These are phyloP conservation scores for Geotrichum cucujoidarum DNA, from an alignment of 1,139 yeast species.

Conservation along the genomic window DNA sequence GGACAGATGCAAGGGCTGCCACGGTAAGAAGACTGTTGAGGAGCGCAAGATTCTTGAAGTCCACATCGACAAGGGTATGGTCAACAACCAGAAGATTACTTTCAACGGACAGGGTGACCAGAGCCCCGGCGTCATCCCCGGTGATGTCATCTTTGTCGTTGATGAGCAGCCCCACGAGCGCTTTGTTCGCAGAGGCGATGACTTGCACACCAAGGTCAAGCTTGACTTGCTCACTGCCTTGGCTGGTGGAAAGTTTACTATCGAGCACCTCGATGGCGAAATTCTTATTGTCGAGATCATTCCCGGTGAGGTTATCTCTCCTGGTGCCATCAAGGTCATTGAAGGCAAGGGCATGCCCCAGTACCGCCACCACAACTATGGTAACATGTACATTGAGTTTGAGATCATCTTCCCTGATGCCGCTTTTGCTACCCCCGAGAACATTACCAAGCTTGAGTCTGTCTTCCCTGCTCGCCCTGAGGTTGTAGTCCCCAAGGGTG, in stretches of 20 bases:
- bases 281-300: conserved; percentile 74
- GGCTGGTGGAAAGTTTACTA: conserved; percentile 88
- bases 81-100: conserved; percentile 83
- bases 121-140: conserved; percentile 91
- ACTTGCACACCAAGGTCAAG: conserved; percentile 78
- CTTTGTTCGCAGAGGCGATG: conserved; percentile 87
- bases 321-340: conserved; percentile 74
- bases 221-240: conserved; percentile 89
- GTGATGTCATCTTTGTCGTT: conserved; percentile 89
- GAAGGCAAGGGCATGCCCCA: conserved; percentile 96
- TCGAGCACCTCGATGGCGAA: conserved; percentile 77
- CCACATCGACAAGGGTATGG: conserved; percentile 96
- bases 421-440: conserved; percentile 38
- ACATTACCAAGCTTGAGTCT: conserved; percentile 38
- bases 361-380: conserved; percentile 44
- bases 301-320: conserved; percentile 92
- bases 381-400: conserved; percentile 50
- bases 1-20: conserved; percentile 84
- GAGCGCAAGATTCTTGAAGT: conserved; percentile 95
- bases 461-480: conserved; percentile 42
- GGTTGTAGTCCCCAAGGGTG: conserved; percentile 35
- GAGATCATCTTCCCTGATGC: conserved; percentile 48
- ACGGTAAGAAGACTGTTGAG: conserved; percentile 78
- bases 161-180: conserved; percentile 80
- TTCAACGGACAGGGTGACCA: conserved; percentile 98